Base-by-base conservation (phyloP, 1,139 yeast genomes). In the Blastobotrys proliferans region DNA sequence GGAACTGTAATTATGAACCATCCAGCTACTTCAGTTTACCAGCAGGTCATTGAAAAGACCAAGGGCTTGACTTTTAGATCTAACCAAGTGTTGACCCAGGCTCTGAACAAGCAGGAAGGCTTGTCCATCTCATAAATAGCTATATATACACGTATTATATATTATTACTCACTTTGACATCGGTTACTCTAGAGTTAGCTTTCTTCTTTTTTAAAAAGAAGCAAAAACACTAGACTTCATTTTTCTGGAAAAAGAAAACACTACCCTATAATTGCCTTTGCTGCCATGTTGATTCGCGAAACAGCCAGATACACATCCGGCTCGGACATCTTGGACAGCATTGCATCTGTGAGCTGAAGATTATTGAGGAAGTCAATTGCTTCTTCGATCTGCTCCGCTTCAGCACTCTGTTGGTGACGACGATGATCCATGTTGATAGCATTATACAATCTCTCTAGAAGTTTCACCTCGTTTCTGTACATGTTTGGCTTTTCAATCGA, bases 41-140 rank as follows among this genome's bases (percentile, higher is more conserved):
- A 74, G 56, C 79, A 76, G 53, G 75, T 77, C 34, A 73, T 74
- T 54, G 83, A 78, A 53, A 76, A 73, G 60, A 77, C 82, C 20
- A 77, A 76, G 67, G 79, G 78, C 4, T 64, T 77, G 53, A 71
- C 77, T 26, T 77, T 74, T 63, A 70, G 77, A 57, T 73, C 80
- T 22, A 73, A 69, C 56, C 81, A 77, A 60, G 68, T 76, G 40
- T 64, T 76, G 41, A 49, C 60, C 35, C 64, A 63, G 48, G 64
- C 64, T 37, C 43, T 56, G 35, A 56, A 57, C 52, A 62, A 55
- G 53, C 53, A 54, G 41, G 57, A 51, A 14, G 39, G 48, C 17
- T 45, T 35, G 50, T n/a, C 47, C 13, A 47, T 49, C 21, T 44
- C 51, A 11, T 51, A 51, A 39, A 26, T 21, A 16, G 16, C 22